Evolutionary conservation across 768 basidiomycete genomes (phyloP).

Genomic region (Suillus bovinus): DNA sequence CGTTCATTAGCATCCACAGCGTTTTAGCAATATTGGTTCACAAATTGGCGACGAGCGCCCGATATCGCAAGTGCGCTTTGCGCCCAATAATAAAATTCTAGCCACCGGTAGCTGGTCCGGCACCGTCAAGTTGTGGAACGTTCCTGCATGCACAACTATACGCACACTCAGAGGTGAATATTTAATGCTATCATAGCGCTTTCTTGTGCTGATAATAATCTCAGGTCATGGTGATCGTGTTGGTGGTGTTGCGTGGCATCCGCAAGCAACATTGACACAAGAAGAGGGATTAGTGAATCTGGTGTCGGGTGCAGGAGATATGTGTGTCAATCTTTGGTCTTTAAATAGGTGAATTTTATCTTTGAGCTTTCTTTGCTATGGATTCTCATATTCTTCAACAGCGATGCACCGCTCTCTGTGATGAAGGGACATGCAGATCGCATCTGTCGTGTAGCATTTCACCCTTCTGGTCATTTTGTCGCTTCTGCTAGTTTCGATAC

Average conservation of each 20-base stretch:
- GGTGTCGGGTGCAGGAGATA: slow-evolving; percentile 90
- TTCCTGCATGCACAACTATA: slow-evolving; percentile 84
- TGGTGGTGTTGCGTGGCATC: slow-evolving; percentile 98
- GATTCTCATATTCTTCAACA: slow-evolving; percentile 31
- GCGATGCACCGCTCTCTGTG: slow-evolving; percentile 83
- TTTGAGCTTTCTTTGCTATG: neutral
- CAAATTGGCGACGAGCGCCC: slow-evolving; percentile 98
- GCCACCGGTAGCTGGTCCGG: slow-evolving; percentile 98
- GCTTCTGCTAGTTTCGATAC: slow-evolving; percentile 97
- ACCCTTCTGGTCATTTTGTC: slow-evolving; percentile 92
- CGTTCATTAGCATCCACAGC: slow-evolving; percentile 43
- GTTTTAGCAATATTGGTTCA: slow-evolving; percentile 90
- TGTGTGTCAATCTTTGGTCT: slow-evolving; percentile 86
- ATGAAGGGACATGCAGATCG: slow-evolving; percentile 89
- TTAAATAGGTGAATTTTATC: slow-evolving; percentile 61
- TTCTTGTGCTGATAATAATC: slow-evolving; percentile 14
- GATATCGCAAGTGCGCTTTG: slow-evolving; percentile 90
- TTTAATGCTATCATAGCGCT: neutral
- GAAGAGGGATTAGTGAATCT: slow-evolving; percentile 70
- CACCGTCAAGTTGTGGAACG: slow-evolving; percentile 91
- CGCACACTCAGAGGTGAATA: slow-evolving; percentile 68
- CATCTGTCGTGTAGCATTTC: slow-evolving; percentile 93
- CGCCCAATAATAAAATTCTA: slow-evolving; percentile 85
- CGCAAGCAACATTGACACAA: slow-evolving; percentile 79
- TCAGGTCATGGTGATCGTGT: slow-evolving; percentile 87